A percentile compares a stretch with the other conserved stretches of the same genome.
Evolutionary conservation across 495 filamentous ascomycete species (phyloP).

Genomic region (Lasiosphaeris hirsuta): DNA sequence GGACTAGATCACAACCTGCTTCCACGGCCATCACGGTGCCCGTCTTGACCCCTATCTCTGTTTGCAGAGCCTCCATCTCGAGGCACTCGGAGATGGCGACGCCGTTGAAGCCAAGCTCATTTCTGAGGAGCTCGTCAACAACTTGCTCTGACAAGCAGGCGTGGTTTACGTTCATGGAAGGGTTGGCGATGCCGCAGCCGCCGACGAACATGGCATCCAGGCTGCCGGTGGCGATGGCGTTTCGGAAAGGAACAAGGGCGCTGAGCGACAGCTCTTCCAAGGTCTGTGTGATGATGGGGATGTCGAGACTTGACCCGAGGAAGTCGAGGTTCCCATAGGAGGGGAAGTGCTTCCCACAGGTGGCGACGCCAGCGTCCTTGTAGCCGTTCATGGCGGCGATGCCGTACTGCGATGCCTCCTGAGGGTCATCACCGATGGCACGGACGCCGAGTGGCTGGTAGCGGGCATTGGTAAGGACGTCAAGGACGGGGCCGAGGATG

Average conservation of each 20-base stretch:
- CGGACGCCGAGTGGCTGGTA: conserved; percentile 85
- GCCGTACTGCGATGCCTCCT: conserved; percentile 83
- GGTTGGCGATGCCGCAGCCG: conserved; percentile 81
- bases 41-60: conserved; percentile 88
- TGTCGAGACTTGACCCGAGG: conserved; percentile 76
- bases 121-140: conserved; percentile 76
- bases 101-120: conserved; percentile 79
- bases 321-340: conserved; percentile 93
- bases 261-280: conserved; percentile 80
- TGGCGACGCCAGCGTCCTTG: conserved; percentile 77
- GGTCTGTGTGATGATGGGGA: conserved; percentile 88
- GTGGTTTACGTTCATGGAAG: conserved; percentile 86
- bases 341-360: conserved; percentile 90
- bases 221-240: conserved; percentile 71
- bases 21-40: conserved; percentile 93
- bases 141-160: conserved; percentile 89
- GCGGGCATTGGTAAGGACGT: conserved; percentile 82
- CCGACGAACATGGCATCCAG: conserved; percentile 92
- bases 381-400: conserved; percentile 86
- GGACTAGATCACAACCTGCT: conserved; percentile 81
- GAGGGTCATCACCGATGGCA: conserved; percentile 79
- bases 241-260: conserved; percentile 81
- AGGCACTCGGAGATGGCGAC: conserved; percentile 92
- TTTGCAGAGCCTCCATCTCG: conserved; percentile 90
- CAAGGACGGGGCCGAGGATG: conserved; percentile 85